Percentiles rank a stretch among this genome's conserved stretches.
phyloP scores from a whole-genome alignment of 305 asterid genomes.

The Solanum hybrid region DNA sequence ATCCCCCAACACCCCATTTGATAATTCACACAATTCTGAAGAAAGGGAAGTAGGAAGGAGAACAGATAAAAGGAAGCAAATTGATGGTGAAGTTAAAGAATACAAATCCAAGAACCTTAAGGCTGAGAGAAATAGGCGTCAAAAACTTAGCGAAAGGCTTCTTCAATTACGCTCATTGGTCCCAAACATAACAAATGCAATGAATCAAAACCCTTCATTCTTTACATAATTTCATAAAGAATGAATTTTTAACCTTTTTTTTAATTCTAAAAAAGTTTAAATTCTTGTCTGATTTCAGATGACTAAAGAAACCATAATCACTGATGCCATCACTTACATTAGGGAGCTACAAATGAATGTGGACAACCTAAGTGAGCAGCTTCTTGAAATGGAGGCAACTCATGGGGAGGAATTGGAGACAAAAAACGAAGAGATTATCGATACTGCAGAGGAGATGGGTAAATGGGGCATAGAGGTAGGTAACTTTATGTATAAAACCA shows the following conservation, averaged over 20 bases:
- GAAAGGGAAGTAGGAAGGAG: constrained; percentile 4
- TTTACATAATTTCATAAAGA: background rate
- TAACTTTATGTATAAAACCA: background rate
- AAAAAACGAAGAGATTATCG: constrained; percentile 17
- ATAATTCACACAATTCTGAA: constrained; percentile 10
- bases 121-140: constrained; percentile 67
- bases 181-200: constrained; percentile 80
- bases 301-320: constrained; percentile 63
- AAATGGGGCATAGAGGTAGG: constrained; percentile 37
- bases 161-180: constrained; percentile 66
- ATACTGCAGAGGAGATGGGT: constrained; percentile 31
- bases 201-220: constrained; percentile 9
- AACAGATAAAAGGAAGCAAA: constrained; percentile 24
- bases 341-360: constrained; percentile 44
- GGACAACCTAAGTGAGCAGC: constrained; percentile 41
- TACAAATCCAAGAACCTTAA: constrained; percentile 73
- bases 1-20: constrained; percentile 5
- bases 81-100: constrained; percentile 6
- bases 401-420: constrained; percentile 12
- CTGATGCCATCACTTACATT: constrained; percentile 69
- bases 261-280: background rate
- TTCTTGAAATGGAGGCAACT: constrained; percentile 37
- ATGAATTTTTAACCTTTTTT: background rate
- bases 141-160: constrained; percentile 59
- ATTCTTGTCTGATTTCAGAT: constrained; percentile 32